phyloP scores from a whole-genome alignment of 1,139 yeast species.

The Candida glucosophila region DNA sequence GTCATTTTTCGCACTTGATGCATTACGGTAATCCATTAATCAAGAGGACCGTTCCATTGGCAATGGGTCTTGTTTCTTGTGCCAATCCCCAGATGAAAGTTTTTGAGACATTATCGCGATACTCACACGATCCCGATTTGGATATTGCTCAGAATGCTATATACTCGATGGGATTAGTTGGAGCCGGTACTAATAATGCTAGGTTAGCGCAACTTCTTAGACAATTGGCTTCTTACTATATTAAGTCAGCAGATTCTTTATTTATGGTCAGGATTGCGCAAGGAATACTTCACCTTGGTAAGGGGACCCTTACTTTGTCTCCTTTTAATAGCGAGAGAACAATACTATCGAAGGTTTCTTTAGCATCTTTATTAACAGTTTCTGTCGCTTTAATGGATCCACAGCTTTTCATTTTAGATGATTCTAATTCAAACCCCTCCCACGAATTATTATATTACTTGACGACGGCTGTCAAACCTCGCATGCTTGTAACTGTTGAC shows the following conservation, averaged over 20 bases:
- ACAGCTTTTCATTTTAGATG: slow-evolving; percentile 50
- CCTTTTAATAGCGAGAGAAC: slow-evolving; percentile 90
- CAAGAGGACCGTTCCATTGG: slow-evolving; percentile 92
- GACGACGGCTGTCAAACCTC: slow-evolving; percentile 85
- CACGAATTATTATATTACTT: slow-evolving; percentile 75
- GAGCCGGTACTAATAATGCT: slow-evolving; percentile 98
- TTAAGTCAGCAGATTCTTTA: slow-evolving; percentile 82
- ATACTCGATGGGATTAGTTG: slow-evolving; percentile 95
- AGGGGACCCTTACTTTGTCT: slow-evolving; percentile 83
- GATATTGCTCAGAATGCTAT: slow-evolving; percentile 95
- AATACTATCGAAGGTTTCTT: slow-evolving; percentile 77
- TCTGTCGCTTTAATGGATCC: slow-evolving; percentile 84
- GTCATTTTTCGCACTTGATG: slow-evolving; percentile 96
- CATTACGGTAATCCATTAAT: slow-evolving; percentile 93
- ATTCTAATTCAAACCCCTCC: slow-evolving; percentile 49
- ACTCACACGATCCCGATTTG: slow-evolving; percentile 90
- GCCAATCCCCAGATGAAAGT: slow-evolving; percentile 97
- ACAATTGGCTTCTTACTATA: slow-evolving; percentile 89
- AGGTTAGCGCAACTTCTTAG: slow-evolving; percentile 92
- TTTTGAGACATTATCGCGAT: slow-evolving; percentile 90
- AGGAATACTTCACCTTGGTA: slow-evolving; percentile 91
- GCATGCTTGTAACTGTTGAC: slow-evolving; percentile 88
- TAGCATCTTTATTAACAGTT: slow-evolving; percentile 84
- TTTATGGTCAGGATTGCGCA: slow-evolving; percentile 94
- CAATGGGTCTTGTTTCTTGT: slow-evolving; percentile 90